Base-by-base conservation (phyloP, 768 basidiomycete genomes). In the Auriscalpium orientale region DNA sequence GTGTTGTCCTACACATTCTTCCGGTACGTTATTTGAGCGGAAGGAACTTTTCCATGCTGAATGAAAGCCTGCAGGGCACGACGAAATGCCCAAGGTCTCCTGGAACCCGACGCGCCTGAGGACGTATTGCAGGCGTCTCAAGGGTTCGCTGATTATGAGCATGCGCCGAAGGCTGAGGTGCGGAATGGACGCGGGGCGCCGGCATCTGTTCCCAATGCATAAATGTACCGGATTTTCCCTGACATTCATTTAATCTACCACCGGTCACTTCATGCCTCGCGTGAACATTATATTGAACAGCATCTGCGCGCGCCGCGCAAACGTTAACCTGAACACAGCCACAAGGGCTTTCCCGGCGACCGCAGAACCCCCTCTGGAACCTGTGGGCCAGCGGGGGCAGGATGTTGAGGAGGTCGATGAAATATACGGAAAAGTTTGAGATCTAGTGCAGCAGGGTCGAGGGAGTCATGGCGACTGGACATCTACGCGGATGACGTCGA, bases 1-100 rank as follows among this genome's bases (percentile, higher is more conserved):
- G 93, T 98, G 0, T 69, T 99, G 53, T 95, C 91, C 21, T 99
- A 99, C 70, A 99, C 97, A 0, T 99, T 99, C 74, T 99, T 99
- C 82, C 82, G 85, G 94, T 93, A 63, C 56, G 80, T 73, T 53
- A 11, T n/a, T 28, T 54, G 16, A 15, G 28, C 49, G 8, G 21
- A 48, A 28, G 22, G 16, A 5, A 20, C 40, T 47, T 21, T 44
- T 47, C 49, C 46, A 57, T 35, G 49, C 49, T 21, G 12, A 48
- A 5, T 22, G 11, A 16, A 34, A 20, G 22, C 20, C 51, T 18
- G 3, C 69, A 97, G 94, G 57, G 95, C 95, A 7, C 81, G 92
- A 46, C 77, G 94, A 60, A 97, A 95, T 65, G 71, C 80, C 33
- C 80, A 80, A 58, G 95, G 95, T 1, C 90, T 95, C 52, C 74